These are phyloP conservation scores for Ehretia macrophylla DNA, from an alignment of 257 asterid genomes.

Conservation along the genomic window DNA sequence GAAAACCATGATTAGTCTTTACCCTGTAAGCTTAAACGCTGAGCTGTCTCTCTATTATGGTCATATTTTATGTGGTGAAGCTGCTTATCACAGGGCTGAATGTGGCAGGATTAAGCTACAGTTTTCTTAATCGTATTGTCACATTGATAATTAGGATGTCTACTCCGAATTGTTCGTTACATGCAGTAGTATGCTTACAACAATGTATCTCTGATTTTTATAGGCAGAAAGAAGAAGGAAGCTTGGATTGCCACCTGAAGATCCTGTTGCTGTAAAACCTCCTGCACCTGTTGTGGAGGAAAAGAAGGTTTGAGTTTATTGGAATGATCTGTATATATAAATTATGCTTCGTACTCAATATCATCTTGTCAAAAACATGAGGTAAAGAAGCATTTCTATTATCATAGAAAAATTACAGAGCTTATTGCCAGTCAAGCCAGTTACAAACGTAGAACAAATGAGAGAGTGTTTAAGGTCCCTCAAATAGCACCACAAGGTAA, in stretches of 20 bases:
- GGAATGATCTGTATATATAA: constrained; percentile 5
- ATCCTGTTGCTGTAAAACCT: constrained; percentile 56
- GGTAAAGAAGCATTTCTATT: constrained; percentile 9
- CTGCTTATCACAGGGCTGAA: too few species aligned
- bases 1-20: not conserved
- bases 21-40: not conserved
- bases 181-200: constrained; percentile 6
- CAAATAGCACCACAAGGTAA: constrained; percentile 84
- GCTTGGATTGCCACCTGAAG: constrained; percentile 90
- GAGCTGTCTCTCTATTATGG: too few species aligned
- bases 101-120: not conserved
- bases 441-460: constrained; percentile 89
- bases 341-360: constrained; percentile 12
- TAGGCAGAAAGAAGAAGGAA: constrained; percentile 98
- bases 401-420: constrained; percentile 46
- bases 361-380: constrained; percentile 8
- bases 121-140: not conserved
- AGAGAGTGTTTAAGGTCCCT: constrained; percentile 89
- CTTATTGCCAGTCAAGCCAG: constrained; percentile 80
- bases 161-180: not conserved
- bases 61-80: too few species aligned
- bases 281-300: constrained; percentile 83
- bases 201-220: constrained; percentile 15
- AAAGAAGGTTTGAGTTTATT: constrained; percentile 52
- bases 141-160: not conserved